A percentile compares a stretch with the other conserved stretches of the same genome.
These are phyloP conservation scores for Boeremia exigua DNA, from an alignment of 2,329 filamentous ascomycete genomes.

Conservation along the genomic window DNA sequence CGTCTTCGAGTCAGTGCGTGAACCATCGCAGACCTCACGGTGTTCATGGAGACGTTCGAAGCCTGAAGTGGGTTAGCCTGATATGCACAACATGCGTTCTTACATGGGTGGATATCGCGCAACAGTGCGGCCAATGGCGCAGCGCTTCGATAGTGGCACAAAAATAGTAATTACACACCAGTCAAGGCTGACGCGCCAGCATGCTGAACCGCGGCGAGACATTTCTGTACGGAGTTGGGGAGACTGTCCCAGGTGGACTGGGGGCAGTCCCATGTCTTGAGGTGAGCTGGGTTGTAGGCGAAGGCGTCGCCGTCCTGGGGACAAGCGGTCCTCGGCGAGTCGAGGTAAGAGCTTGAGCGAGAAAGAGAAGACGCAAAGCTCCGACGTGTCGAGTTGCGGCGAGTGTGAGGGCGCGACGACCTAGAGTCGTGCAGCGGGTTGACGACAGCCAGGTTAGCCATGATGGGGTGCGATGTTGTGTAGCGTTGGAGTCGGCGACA, in stretches of 20 bases:
- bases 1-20: slow-evolving; percentile 23
- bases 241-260: slow-evolving; percentile 47
- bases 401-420: slow-evolving; percentile 22
- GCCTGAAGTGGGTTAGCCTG: slow-evolving; percentile 28
- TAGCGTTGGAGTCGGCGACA: background rate
- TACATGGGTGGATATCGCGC: slow-evolving; percentile 15
- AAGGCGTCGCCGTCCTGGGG: slow-evolving; percentile 48
- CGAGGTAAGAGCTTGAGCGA: slow-evolving; percentile 28
- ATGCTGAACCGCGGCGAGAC: slow-evolving; percentile 48
- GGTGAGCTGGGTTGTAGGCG: slow-evolving; percentile 45
- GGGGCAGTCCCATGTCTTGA: slow-evolving; percentile 48
- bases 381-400: slow-evolving; percentile 37
- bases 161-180: slow-evolving; percentile 36
- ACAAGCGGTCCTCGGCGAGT: slow-evolving; percentile 39
- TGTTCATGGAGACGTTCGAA: slow-evolving; percentile 42
- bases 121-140: slow-evolving; percentile 9
- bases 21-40: slow-evolving; percentile 21
- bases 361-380: slow-evolving; percentile 33
- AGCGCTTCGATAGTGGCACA: slow-evolving; percentile 11
- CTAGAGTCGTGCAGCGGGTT: slow-evolving; percentile 31
- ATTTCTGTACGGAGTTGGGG: slow-evolving; percentile 42
- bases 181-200: slow-evolving; percentile 55
- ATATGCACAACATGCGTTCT: slow-evolving; percentile 8
- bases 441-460: slow-evolving; percentile 29
- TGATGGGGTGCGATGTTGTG: slow-evolving; percentile 9